Evolutionary conservation across 495 filamentous ascomycete genomes (phyloP).

Genomic region (Aspergillus diversus): DNA sequence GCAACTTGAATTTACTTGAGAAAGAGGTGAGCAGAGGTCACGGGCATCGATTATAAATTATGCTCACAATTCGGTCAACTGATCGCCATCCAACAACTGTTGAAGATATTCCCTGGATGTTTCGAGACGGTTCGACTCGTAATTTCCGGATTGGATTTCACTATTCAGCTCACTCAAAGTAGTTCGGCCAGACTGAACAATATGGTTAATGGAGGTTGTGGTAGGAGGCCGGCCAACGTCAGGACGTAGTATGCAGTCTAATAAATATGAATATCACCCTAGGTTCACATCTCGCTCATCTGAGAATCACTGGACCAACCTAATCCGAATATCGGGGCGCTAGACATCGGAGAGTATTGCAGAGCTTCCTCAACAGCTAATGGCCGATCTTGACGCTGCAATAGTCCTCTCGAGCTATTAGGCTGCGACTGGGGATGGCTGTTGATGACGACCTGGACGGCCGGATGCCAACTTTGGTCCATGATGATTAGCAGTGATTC

Average conservation of each 20-base stretch:
- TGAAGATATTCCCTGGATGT: slow-evolving; percentile 66
- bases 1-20: slow-evolving; percentile 72
- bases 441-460: slow-evolving; percentile 52
- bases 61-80: slow-evolving; percentile 74
- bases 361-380: slow-evolving; percentile 80
- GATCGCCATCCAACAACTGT: slow-evolving; percentile 66
- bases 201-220: slow-evolving; percentile 50
- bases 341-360: slow-evolving; percentile 89
- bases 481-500: slow-evolving; percentile 32
- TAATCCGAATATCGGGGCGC: slow-evolving; percentile 82
- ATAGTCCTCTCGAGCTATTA: slow-evolving; percentile 33
- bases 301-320: slow-evolving; percentile 52
- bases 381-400: slow-evolving; percentile 43
- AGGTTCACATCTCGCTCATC: slow-evolving; percentile 21
- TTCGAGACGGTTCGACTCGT: slow-evolving; percentile 46
- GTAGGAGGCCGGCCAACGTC: slow-evolving; percentile 48
- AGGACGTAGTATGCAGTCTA: slow-evolving; percentile 45
- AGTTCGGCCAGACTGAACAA: slow-evolving; percentile 49
- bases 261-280: slow-evolving; percentile 25
- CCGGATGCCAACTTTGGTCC: slow-evolving; percentile 47
- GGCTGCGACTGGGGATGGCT: slow-evolving; percentile 36
- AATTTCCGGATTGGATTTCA: slow-evolving; percentile 43
- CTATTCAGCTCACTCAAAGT: slow-evolving; percentile 43
- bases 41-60: slow-evolving; percentile 13
- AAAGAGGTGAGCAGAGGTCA: slow-evolving; percentile 22